Conservation (phyloP, 495 filamentous ascomycete genomes). For the Hypoxylon perforatum region DNA sequence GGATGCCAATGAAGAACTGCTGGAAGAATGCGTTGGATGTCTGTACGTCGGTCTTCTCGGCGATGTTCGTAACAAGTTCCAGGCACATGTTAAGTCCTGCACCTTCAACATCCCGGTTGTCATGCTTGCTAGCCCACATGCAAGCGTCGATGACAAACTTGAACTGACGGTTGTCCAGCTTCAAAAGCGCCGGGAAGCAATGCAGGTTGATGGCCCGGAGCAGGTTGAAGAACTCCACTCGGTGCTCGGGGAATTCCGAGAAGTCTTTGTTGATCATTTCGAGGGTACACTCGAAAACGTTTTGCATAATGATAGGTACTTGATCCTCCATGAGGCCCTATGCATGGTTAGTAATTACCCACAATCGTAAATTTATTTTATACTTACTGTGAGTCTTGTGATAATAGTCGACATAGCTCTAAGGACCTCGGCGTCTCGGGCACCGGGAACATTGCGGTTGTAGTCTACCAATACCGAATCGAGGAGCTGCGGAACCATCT, state of each 20-base stretch:
- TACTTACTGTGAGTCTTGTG: conserved; percentile 90
- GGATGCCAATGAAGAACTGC: conserved; percentile 91
- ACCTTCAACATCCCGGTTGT: conserved; percentile 97
- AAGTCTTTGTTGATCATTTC: conserved; percentile 99
- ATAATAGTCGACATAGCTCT: conserved; percentile 98
- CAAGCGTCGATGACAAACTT: conserved; percentile 99
- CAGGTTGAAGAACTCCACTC: conserved; percentile 98
- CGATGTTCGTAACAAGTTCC: conserved; percentile 97
- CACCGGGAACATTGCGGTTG: conserved; percentile 94
- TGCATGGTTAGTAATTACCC: conserved; percentile 34
- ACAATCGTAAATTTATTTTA: conserved; percentile 13
- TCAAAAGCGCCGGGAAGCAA: conserved; percentile 94
- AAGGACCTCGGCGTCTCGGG: conserved; percentile 94
- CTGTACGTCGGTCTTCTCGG: conserved; percentile 81
- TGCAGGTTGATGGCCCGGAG: conserved; percentile 94
- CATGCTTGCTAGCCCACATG: conserved; percentile 99
- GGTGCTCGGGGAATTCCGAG: conserved; percentile 97
- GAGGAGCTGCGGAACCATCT: conserved; percentile 95
- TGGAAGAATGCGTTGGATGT: conserved; percentile 96
- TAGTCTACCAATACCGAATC: conserved; percentile 96
- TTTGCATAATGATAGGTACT: conserved; percentile 96
- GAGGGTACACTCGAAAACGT: conserved; percentile 97
- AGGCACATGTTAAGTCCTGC: conserved; percentile 99
- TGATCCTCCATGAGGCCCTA: conserved; percentile 95
- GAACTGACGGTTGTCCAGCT: conserved; percentile 94